These are phyloP conservation scores for Friedmanniomyces endolithicus DNA, from an alignment of 495 filamentous ascomycete genomes.

Conservation along the genomic window DNA sequence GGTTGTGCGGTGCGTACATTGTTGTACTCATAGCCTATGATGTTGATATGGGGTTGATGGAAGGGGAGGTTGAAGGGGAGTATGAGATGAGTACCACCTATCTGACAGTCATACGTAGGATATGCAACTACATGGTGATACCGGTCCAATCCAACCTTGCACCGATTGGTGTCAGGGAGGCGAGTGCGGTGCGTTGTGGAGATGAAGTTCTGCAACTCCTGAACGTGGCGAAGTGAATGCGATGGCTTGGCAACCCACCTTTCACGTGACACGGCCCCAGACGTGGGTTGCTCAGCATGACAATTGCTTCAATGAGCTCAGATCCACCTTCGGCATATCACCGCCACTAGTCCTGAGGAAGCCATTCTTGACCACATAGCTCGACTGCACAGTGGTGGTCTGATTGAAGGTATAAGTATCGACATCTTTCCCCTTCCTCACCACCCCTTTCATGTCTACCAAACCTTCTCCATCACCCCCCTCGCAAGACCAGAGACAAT, in stretches of 20 bases:
- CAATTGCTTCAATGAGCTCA: not conserved
- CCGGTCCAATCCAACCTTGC: no score
- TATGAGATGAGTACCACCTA: no score
- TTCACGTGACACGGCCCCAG: no score
- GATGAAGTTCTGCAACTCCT: no score
- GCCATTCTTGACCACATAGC: not conserved
- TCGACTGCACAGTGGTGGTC: not conserved
- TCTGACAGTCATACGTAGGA: no score
- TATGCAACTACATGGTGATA: no score
- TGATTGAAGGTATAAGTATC: not conserved
- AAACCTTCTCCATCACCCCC: not conserved
- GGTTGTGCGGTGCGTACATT: not conserved
- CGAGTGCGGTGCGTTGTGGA: no score
- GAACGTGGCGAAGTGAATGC: no score
- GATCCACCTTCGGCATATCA: not conserved
- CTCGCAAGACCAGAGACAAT: constrained; percentile 3
- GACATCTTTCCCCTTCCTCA: not conserved
- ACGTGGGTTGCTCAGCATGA: constrained; percentile 5
- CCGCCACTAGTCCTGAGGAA: not conserved
- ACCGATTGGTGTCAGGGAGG: no score
- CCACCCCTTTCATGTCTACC: not conserved
- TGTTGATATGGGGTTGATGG: not conserved
- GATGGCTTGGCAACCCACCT: no score
- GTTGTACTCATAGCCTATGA: not conserved
- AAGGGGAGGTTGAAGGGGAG: no score